Evolutionary conservation across 1,284 basidiomycete species (phyloP), one percentile per base, ranked within the genome.

Genomic region (Rhodotorula sp.): DNA sequence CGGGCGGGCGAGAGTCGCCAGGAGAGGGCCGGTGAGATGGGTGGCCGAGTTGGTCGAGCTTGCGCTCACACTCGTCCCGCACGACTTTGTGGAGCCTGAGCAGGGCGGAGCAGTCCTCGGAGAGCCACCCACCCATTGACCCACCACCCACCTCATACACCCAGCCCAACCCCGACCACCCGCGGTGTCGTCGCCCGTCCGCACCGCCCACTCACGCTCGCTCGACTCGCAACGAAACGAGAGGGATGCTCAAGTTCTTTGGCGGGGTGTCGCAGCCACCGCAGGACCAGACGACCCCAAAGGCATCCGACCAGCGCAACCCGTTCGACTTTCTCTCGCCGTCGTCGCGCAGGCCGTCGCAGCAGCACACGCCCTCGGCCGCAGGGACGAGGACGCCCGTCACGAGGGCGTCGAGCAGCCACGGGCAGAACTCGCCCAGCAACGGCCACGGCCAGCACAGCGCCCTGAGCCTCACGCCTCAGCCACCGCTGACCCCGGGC

Each of bases 301-400:
- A 73, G 44, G 73, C 73, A 10, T 67, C 68, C 5, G 64, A 62
- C 46, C 62, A 60, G 39, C 49, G 55, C 46, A 73, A 75, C 62
- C 73, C 73, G 61, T 75, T 75, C 59, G 73, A 75, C 60, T 53
- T 66, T 7, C 52, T 75, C 17, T 53, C 59, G n/a, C 61, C 69
- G 7, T 30, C 57, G 30, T 29, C 36, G 53, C 32, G 34, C 54
- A 34, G 54, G 32, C 44, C 55, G 55, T 57, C 55, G 59, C 55
- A 62, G 49, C 32, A 44, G 39, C 39, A 44, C 7, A 44, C 39
- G 39, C 39, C 59, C 53, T 34, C 59, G 3, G 57, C 62, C 15
- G 51, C 61, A 27, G 39, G 39, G 13, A 10, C 7, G 7, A 44
- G 39, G 39, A 44, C 39, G 13, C 39, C 39, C 39, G 39, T 15